Evolutionary conservation across 1,284 basidiomycete species (phyloP), one percentile per base, ranked within the genome.

Genomic region (Ceratobasidium sp.): DNA sequence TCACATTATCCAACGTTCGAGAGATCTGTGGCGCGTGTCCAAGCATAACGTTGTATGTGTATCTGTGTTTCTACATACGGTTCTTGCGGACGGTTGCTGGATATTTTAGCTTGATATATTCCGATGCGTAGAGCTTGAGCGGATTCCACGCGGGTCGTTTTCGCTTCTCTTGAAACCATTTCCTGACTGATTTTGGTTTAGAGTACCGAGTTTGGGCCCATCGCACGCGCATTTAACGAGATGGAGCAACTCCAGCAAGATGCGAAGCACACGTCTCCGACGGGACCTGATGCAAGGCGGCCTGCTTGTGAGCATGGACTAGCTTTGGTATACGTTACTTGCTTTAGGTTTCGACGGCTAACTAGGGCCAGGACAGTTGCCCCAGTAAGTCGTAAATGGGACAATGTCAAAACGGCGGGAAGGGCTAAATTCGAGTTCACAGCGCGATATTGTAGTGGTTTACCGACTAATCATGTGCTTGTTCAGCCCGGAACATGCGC

Each of bases 381-480:
- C 92, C 3, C 93, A 91, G 92, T 93, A 79, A 76, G 89, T 80
- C 32, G 18, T 43, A 62, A 26, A 58, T 28, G 23, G 10, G 23
- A 55, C 10, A 10, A 67, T 57, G 46, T 6, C 23, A 6, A 21
- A 6, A 8, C 8, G 34, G 8, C 18, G 4, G 16, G 18, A 72
- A 76, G 82, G 26, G n/a, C 39, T 30, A 1, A 41, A 39, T 39
- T 14, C 43, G 59, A 41, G 26, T 34, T 48, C 55, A 0, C 74
- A 93, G 91, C 83, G 83, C 91, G 46, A 87, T 89, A 67, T 87
- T 84, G 62, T 93, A 93, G n/a, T n/a, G n/a, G n/a, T n/a, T 77
- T 90, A 89, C 30, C 85, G 92, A 18, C 85, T 93, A 6, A 91
- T 93, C 48, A 92, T 93, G 90, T 92, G 87, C 78, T 93, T 91